These are phyloP conservation scores for Cystobasidium ongulense DNA, from an alignment of 768 basidiomycete species.

Conservation along the genomic window DNA sequence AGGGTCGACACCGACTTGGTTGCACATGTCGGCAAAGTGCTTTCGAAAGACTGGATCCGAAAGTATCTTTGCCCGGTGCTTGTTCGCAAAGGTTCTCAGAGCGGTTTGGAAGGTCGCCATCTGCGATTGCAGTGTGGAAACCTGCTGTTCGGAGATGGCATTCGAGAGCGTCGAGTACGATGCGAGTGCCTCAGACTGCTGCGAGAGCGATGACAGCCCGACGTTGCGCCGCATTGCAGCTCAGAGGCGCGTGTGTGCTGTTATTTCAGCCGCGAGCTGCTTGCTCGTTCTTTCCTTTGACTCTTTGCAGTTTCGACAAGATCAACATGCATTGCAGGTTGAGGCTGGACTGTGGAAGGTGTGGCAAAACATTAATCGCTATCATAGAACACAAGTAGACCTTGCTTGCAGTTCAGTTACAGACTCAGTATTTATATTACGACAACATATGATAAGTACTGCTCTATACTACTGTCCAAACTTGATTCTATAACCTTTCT, in stretches of 20 bases:
- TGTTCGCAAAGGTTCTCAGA: constrained; percentile 67
- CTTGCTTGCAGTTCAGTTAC: no score
- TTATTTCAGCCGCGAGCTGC: no score
- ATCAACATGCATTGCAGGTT: no score
- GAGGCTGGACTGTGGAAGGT: no score
- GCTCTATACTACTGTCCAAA: background rate
- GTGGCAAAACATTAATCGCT: no score
- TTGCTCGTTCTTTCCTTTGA: no score
- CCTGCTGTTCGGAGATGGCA: constrained; percentile 65
- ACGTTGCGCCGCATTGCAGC: constrained; percentile 53
- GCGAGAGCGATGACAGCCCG: constrained; percentile 78
- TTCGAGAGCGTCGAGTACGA: constrained; percentile 75
- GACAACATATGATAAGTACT: background rate
- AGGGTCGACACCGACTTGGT: constrained; percentile 87
- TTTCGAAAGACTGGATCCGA: constrained; percentile 77
- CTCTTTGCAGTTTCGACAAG: no score
- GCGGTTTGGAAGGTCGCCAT: constrained; percentile 74
- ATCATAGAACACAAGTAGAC: no score
- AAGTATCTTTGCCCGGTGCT: constrained; percentile 75
- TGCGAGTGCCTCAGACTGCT: constrained; percentile 70
- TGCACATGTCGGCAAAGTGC: constrained; percentile 92
- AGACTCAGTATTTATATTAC: background rate
- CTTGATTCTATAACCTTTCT: constrained; percentile 11
- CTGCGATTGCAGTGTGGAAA: constrained; percentile 70
- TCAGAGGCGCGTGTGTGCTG: no score